phyloP scores from a whole-genome alignment of 2,329 filamentous ascomycete species.

The Aspergillus glaucus region DNA sequence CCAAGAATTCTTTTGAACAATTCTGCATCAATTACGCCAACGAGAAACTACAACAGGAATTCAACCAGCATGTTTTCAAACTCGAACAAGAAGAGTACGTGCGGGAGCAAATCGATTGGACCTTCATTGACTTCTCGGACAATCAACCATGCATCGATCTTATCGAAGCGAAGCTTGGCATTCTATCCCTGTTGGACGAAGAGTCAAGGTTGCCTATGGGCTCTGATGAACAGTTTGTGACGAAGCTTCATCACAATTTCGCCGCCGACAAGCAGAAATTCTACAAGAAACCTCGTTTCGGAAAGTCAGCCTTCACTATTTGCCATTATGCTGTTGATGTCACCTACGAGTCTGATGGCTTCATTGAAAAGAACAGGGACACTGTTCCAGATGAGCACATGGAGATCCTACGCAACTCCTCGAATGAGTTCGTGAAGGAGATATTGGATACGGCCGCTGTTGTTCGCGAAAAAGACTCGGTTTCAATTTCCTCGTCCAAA shows the following conservation, averaged over 20 bases:
- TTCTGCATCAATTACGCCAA: conserved; percentile 99
- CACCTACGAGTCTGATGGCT: conserved; percentile 97
- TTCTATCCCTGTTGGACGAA: conserved; percentile 87
- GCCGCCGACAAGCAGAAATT: conserved; percentile 86
- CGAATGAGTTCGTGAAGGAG: conserved; percentile 75
- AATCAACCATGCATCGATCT: conserved; percentile 98
- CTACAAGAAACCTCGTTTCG: conserved; percentile 97
- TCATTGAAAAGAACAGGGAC: conserved; percentile 99
- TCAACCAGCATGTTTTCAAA: conserved; percentile 99
- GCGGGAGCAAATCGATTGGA: conserved; percentile 96
- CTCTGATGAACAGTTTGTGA: conserved; percentile 93
- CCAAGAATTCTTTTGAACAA: conserved; percentile 99
- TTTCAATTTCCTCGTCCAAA: conserved; percentile 59
- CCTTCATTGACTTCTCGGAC: conserved; percentile 98
- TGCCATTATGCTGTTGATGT: conserved; percentile 98
- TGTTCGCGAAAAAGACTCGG: conserved; percentile 81
- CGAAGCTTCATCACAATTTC: conserved; percentile 92
- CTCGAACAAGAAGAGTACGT: conserved; percentile 98
- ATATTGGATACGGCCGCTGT: conserved; percentile 79
- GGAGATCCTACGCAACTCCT: conserved; percentile 78
- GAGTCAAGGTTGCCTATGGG: conserved; percentile 96
- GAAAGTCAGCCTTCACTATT: conserved; percentile 94
- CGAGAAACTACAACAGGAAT: conserved; percentile 97
- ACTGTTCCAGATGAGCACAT: conserved; percentile 98
- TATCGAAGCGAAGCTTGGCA: conserved; percentile 93